Percentiles rank a stretch among this genome's conserved stretches.
Evolutionary conservation across 1,139 yeast genomes (phyloP).

Genomic region (Zygosaccharomyces pseudobailii): DNA sequence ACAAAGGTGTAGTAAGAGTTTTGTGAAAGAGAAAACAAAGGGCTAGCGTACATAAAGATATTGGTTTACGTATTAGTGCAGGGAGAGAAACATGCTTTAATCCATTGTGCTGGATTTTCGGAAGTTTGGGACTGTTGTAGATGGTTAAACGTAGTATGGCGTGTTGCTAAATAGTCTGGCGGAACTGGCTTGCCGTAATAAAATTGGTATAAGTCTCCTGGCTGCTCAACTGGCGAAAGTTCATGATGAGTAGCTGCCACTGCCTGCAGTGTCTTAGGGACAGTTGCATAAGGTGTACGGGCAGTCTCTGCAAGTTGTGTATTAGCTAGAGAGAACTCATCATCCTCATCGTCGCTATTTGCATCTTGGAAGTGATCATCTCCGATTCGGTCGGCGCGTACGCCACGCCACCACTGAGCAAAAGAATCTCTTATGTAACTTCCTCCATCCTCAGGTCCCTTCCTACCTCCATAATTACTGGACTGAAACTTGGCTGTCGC

Average conservation of each 20-base stretch:
- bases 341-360: constrained; percentile 4
- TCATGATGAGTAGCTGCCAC: constrained; percentile 8
- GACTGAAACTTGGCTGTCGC: constrained; percentile 3
- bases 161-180: constrained; percentile 8
- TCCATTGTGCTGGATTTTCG: not conserved
- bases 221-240: constrained; percentile 4
- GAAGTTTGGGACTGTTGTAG: constrained; percentile 3
- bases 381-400: not conserved
- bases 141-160: not conserved
- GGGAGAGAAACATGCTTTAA: constrained; percentile 4
- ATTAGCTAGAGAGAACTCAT: constrained; percentile 4
- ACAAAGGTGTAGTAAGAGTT: too few species aligned
- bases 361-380: not conserved
- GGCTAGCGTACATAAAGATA: not conserved
- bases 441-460: not conserved
- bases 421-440: constrained; percentile 1
- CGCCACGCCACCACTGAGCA: constrained; percentile 10
- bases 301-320: constrained; percentile 1
- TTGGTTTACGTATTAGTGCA: not conserved
- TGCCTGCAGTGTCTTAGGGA: constrained; percentile 5
- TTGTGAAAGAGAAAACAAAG: not conserved
- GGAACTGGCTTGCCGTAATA: constrained; percentile 11
- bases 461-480: not conserved
- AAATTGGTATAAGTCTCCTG: constrained; percentile 7
- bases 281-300: constrained; percentile 5